Evolutionary conservation across 169 alveolate species (phyloP), one percentile per base, ranked within the genome.

Genomic region (Plasmodium malariae): DNA sequence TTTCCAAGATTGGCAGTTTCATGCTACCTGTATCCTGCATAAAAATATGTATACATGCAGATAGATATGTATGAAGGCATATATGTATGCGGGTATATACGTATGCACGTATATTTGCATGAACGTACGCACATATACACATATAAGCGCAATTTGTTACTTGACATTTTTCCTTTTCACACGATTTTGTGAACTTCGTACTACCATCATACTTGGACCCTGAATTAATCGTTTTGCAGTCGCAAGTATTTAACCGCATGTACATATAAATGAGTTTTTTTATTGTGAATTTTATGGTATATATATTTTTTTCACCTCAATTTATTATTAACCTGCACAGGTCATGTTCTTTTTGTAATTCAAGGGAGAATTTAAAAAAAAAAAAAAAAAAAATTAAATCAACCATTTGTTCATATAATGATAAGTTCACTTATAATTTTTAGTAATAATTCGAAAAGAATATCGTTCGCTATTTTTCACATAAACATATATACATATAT

Each of bases 1-100:
- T 57, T 43, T 70, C 83, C 65, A 70, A 70, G 11, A 70, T 70
- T 36, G 65, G 37, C 24, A 70, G 19, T n/a, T 45, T 45, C 83
- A 45, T 70, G 14, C 17, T 48, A 45, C 9, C 57, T 34, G 67
- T 36, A 26, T 70, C 48, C 83, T 70, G 26, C 51, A 17, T 32
- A 45, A 12, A 32, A 26, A 9, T 40, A 40, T 14, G 14, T 69
- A 55, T 45, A 49, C 55, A 68, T 49, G 60, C 21, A 68, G 19
- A 68, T 34, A 21, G 26, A 17, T 17, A 30, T 19, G 43, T 65
- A 17, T 68, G 34, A 34, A 17, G 34, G 21, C 0, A 21, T 11
- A 32, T 40, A 45, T 70, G 26, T 28, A 17, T 32, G 24, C 7
- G 28, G 21, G 51, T 40, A 40, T 14, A 5, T 69, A 55, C 67